phyloP scores from a whole-genome alignment of 306 rosid genomes.

The Albizia julibrissin region DNA sequence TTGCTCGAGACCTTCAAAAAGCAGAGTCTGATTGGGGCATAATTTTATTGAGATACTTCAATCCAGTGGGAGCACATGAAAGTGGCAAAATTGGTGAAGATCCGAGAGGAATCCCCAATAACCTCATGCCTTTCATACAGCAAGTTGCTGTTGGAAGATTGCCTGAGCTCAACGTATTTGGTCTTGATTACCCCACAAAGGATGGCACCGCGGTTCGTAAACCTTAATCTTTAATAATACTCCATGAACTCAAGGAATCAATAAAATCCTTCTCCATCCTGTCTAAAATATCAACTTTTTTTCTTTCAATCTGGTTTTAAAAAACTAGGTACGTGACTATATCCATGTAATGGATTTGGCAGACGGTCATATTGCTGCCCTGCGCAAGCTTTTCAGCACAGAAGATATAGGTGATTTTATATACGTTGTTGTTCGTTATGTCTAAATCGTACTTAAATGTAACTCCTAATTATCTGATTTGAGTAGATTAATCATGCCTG shows the following conservation, averaged over 20 bases:
- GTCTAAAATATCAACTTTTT: no score
- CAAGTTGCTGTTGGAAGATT: constrained; percentile 95
- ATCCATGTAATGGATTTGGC: constrained; percentile 99
- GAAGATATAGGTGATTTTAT: constrained; percentile 58
- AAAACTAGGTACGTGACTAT: constrained; percentile 81
- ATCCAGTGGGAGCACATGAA: constrained; percentile 95
- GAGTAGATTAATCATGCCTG: no score
- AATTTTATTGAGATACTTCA: constrained; percentile 83
- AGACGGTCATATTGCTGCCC: constrained; percentile 94
- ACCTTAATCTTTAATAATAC: not conserved
- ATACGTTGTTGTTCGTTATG: not conserved
- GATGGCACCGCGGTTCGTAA: constrained; percentile 91
- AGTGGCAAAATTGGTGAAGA: constrained; percentile 96
- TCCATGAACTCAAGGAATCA: not conserved
- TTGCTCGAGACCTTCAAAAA: constrained; percentile 72
- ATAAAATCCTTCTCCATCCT: not conserved
- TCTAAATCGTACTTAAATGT: no score
- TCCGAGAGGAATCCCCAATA: constrained; percentile 93
- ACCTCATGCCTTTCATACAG: constrained; percentile 95
- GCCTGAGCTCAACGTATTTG: constrained; percentile 81
- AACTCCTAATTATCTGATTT: no score
- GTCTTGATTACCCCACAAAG: constrained; percentile 82
- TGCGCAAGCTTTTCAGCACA: constrained; percentile 68
- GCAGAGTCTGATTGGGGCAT: constrained; percentile 87
- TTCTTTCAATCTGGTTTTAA: not conserved